Evolutionary conservation across 1,139 yeast genomes (phyloP).

Genomic region (Nakaseomyces delphensis): DNA sequence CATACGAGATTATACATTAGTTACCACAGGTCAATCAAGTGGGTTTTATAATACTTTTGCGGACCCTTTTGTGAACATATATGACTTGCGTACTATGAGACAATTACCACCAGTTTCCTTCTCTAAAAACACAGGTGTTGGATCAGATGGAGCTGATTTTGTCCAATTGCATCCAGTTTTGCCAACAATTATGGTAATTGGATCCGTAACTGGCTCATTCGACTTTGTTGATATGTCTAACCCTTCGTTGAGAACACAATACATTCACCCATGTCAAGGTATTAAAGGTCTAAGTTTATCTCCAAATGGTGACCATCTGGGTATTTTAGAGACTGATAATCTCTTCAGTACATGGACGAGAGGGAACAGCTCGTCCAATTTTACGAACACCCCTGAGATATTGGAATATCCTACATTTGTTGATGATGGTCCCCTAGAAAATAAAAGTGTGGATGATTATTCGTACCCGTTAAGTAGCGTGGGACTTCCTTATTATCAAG

Average conservation of each 20-base stretch:
- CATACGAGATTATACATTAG: constrained; percentile 63
- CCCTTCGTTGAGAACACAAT: constrained; percentile 55
- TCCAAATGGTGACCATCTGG: constrained; percentile 71
- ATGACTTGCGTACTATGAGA: constrained; percentile 67
- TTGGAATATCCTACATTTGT: constrained; percentile 33
- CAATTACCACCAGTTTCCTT: constrained; percentile 77
- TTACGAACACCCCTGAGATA: constrained; percentile 35
- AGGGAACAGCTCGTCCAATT: constrained; percentile 20
- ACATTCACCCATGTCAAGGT: constrained; percentile 46
- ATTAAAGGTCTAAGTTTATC: constrained; percentile 58
- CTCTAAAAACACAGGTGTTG: constrained; percentile 29
- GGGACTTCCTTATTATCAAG: constrained; percentile 84
- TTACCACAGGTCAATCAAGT: constrained; percentile 73
- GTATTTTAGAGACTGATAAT: constrained; percentile 58
- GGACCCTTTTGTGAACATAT: constrained; percentile 79
- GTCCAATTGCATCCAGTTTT: constrained; percentile 81
- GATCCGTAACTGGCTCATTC: constrained; percentile 70
- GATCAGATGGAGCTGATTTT: constrained; percentile 78
- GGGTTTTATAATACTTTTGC: constrained; percentile 45
- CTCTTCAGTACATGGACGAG: constrained; percentile 63
- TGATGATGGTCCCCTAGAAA: constrained; percentile 20
- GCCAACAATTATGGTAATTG: constrained; percentile 68
- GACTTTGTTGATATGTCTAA: constrained; percentile 79
- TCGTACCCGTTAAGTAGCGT: constrained; percentile 55
- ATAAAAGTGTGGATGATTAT: constrained; percentile 35